phyloP scores from a whole-genome alignment of 2,329 filamentous ascomycete genomes.

The Penicillium sp. region DNA sequence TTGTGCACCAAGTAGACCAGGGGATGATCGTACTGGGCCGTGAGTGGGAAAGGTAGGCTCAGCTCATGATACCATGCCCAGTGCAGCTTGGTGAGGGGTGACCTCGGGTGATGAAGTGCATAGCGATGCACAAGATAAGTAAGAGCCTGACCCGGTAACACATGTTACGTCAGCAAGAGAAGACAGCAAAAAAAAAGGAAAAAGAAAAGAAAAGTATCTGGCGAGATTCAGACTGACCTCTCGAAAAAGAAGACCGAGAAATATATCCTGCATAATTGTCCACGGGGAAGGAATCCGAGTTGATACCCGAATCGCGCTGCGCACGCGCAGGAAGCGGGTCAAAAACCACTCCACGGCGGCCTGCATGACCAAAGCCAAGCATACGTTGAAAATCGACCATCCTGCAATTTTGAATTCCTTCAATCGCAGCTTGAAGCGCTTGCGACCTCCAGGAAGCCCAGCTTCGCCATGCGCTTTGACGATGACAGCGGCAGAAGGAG shows the following conservation, averaged over 20 bases:
- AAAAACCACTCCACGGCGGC: constrained; percentile 50
- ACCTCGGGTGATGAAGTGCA: constrained; percentile 56
- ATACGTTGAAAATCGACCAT: constrained; percentile 52
- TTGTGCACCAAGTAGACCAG: constrained; percentile 48
- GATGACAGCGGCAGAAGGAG: constrained; percentile 62
- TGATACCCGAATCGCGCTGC: constrained; percentile 53
- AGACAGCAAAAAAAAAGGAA: not conserved
- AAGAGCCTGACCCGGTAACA: constrained; percentile 18
- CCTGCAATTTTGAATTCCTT: constrained; percentile 46
- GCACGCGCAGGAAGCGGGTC: constrained; percentile 48
- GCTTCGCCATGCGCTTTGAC: constrained; percentile 61
- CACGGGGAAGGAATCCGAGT: constrained; percentile 58
- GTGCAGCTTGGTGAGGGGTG: constrained; percentile 51
- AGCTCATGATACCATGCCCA: constrained; percentile 53
- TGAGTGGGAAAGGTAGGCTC: constrained; percentile 49
- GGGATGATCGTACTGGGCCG: constrained; percentile 57
- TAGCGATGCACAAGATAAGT: constrained; percentile 67
- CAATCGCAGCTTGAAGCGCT: constrained; percentile 34
- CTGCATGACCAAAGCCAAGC: constrained; percentile 51
- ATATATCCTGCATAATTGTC: constrained; percentile 51
- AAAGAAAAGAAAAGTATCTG: not conserved
- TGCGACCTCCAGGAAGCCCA: constrained; percentile 43
- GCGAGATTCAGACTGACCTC: constrained; percentile 41
- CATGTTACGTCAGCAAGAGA: not conserved
- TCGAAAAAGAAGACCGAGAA: constrained; percentile 49